Evolutionary conservation across 2,329 filamentous ascomycete species (phyloP), one percentile per base, ranked within the genome.

Genomic region (Cytospora mali): DNA sequence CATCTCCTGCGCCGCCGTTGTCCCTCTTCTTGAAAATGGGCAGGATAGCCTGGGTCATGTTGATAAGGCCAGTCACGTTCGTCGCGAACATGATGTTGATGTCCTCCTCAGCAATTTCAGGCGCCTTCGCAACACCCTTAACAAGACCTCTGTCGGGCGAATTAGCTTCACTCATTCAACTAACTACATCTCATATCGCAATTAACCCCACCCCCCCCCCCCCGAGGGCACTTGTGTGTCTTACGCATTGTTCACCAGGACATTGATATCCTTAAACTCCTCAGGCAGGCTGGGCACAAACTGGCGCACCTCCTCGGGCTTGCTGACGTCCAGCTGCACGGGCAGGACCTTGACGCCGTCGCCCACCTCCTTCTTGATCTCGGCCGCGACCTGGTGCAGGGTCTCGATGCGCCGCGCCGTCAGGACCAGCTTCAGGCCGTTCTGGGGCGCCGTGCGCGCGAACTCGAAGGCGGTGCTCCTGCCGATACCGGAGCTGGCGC

Each of bases 161-260:
- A 3, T 31, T 18, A 51, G 42, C 42, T 46, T 46, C 42, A 23
- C n/a, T 53, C 14, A 53, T 33, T 25, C 42, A 23, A n/a, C n/a
- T n/a, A n/a, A n/a, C n/a, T n/a, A n/a, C n/a, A n/a, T n/a, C n/a
- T n/a, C n/a, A n/a, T n/a, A n/a, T n/a, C n/a, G n/a, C n/a, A n/a
- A n/a, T n/a, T n/a, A n/a, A n/a, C n/a, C n/a, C n/a, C n/a, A n/a
- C n/a, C n/a, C 18, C 23, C 10, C 28, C 23, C 14, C 10, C 18
- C 42, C 2, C 7, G 42, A n/a, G 42, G 35, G 35, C 35, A 39
- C 16, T 1, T 33, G 51, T 39, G 29, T 23, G n/a, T 81, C 89
- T 75, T 76, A 96, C 92, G 94, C 94, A 81, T 98, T 98, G 79
- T 99, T 99, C 28, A 99, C 92, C 64, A 99, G 79, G 3, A 98